Evolutionary conservation across 345 rosid species (phyloP), one percentile per base, ranked within the genome.

Genomic region (Syzygium jambos): DNA sequence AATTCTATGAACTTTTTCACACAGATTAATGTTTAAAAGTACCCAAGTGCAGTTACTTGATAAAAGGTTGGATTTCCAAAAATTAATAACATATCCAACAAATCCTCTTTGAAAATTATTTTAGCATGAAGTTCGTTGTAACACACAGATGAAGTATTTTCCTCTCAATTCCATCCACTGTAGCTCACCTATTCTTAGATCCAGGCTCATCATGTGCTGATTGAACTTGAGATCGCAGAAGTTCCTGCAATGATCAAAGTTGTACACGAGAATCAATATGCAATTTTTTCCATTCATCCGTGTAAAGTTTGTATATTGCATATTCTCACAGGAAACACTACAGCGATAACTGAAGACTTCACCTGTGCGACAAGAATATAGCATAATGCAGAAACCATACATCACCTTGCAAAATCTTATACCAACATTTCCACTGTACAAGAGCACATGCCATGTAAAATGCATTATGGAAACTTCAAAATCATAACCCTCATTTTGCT

Each of bases 201-300:
- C 93, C 98, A 85, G 93, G 87, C 65, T 98, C 98, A 89, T 95
- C 98, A 94, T 95, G 92, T 91, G 97, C 99, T 86, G 98, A 90
- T 88, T 95, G 96, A 85, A 98, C 93, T 89, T 94, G 98, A 84
- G 98, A 93, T 49, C 98, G 95, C 85, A 98, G 92, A 88, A 91
- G 91, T 65, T 97, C 99, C 99, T 96, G 93, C 88, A 88, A 68
- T 88, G 85, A 92, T 51, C 61, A 85, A 84, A 78, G 86, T 84
- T 85, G 51, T 14, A 86, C 10, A 16, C 25, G 52, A 14, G 38
- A 51, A 65, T 57, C 77, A 86, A 25, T 86, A 56, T 73, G 80
- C 46, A 73, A 38, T 38, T 73, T 73, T 43, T 43, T 43, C 46
- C 46, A 43, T 43, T 43, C 46, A 6, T 43, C 46, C 6, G 46